Conservation (phyloP, 1,139 yeast species). For the Zygosaccharomyces pseudobailii region DNA sequence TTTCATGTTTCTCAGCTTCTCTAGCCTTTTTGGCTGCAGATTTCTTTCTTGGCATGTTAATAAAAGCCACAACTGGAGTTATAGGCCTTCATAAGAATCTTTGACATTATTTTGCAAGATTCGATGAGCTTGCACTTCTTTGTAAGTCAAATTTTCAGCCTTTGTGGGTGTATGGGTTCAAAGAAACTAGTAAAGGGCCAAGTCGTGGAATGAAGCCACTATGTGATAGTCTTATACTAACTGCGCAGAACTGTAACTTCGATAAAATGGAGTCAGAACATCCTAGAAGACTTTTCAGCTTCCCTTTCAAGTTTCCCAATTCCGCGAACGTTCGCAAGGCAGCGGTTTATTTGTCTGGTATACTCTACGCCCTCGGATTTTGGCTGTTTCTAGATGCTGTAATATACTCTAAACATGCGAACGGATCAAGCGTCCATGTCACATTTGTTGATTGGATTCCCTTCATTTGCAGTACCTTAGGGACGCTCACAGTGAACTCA, state of each 20-base stretch:
- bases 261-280: constrained; percentile 19
- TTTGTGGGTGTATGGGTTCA: constrained; percentile 4
- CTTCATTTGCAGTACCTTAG: constrained; percentile 77
- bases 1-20: constrained; percentile 39
- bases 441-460: constrained; percentile 96
- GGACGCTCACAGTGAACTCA: constrained; percentile 87
- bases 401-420: constrained; percentile 74
- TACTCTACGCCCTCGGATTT: constrained; percentile 71
- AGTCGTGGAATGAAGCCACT: background rate
- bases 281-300: constrained; percentile 43
- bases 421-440: constrained; percentile 82
- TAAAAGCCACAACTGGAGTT: background rate
- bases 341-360: constrained; percentile 45
- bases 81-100: background rate
- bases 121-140: constrained; percentile 13
- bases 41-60: constrained; percentile 83
- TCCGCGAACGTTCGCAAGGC: constrained; percentile 66
- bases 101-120: background rate
- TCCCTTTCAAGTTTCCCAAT: constrained; percentile 57
- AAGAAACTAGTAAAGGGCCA: background rate
- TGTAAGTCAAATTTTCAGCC: constrained; percentile 6
- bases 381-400: constrained; percentile 90
- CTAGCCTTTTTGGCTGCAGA: constrained; percentile 76
- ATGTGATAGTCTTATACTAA: background rate
- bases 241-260: background rate